A percentile compares a stretch with the other conserved stretches of the same genome.
Conservation (phyloP, 2,329 filamentous ascomycete genomes). For the Hypomyces rosellus region DNA sequence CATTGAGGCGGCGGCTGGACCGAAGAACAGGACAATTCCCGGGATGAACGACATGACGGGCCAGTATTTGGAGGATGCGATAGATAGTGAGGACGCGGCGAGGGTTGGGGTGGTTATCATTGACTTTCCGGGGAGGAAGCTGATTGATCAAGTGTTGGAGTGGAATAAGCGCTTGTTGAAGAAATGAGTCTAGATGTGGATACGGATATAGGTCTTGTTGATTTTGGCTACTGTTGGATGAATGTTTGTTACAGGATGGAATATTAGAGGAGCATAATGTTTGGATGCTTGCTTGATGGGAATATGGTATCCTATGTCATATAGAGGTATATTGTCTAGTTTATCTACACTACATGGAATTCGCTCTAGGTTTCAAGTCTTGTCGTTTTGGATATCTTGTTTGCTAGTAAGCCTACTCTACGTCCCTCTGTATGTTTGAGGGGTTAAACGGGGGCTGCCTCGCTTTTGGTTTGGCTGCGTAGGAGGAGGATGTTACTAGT, state of each 20-base stretch:
- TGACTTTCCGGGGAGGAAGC: constrained; percentile 40
- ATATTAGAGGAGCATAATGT: no score
- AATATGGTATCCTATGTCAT: no score
- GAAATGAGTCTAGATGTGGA: not conserved
- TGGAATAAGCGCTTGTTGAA: constrained; percentile 30
- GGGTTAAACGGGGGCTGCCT: no score
- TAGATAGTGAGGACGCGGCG: constrained; percentile 19
- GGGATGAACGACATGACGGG: constrained; percentile 47
- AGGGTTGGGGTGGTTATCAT: constrained; percentile 42
- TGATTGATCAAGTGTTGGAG: constrained; percentile 36
- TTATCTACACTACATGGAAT: no score
- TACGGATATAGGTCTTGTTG: not conserved
- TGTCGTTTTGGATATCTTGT: not conserved
- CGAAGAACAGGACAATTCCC: constrained; percentile 33
- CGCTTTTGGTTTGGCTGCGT: no score
- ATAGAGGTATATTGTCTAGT: no score
- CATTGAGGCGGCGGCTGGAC: constrained; percentile 44
- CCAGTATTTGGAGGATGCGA: constrained; percentile 32
- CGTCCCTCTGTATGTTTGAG: no score
- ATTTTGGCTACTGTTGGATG: not conserved
- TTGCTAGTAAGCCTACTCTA: no score
- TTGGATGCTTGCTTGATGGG: no score
- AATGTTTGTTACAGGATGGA: not conserved
- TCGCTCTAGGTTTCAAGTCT: not conserved
- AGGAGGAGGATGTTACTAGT: no score